Evolutionary conservation across 352 stramenopile genomes (phyloP), one percentile per base, ranked within the genome.

Genomic region (Globisporangium camurandrum): DNA sequence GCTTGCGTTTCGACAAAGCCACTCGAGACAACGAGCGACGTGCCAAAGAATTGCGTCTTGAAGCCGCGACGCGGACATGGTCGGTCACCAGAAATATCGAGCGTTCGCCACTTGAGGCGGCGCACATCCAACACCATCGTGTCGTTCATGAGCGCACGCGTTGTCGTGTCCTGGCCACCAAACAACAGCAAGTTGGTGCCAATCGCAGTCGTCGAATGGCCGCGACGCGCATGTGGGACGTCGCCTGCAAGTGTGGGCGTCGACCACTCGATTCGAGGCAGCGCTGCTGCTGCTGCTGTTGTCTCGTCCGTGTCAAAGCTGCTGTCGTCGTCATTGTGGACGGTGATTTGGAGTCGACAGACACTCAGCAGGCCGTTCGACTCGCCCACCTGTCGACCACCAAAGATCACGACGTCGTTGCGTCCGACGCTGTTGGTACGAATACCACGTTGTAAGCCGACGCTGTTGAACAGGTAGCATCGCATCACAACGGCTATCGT

Each of bases 41-140:
- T 88, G 62, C 79, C 74, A 57, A 90, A 86, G 56, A 67, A 89
- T 53, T 86, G 78, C 38, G 64, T 83, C 62, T 87, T 90, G 65
- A 88, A 87, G n/a, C 78, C 78, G 40, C 75, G 63, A 1, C 75
- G 75, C 41, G 78, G 63, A 46, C 78, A 80, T 20, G 78, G 75
- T 0, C 59, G 43, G 6, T 80, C 44, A 3, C 71, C 65, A 2
- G 47, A 48, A 3, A 83, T 51, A 5, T 66, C 55, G 17, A 74
- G 41, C 0, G 41, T 43, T 19, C 28, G 43, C 78, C 78, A 90
- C 16, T 36, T 57, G 9, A 70, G 57, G 1, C 31, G 33, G 2
- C 37, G 39, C 30, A 73, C 46, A 33, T 83, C 51, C 1, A 88
- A 53, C 23, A 86, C 61, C 1, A 60, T 62, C 20, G 86, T 51